Evolutionary conservation across 495 filamentous ascomycete species (phyloP).

Genomic region (Penicillium canariense): DNA sequence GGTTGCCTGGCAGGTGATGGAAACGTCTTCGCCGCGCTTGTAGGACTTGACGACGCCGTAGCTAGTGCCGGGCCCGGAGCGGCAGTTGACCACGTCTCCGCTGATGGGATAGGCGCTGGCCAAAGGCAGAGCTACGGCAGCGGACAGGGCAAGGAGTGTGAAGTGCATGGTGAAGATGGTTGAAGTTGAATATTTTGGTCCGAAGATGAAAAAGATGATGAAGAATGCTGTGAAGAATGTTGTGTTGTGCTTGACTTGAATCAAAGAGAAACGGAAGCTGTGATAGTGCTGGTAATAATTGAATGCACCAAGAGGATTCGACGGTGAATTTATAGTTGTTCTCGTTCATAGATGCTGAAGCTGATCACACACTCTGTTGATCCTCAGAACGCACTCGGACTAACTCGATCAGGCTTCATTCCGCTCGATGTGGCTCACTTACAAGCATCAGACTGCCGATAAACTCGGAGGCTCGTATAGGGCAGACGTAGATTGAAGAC

Average conservation of each 20-base stretch:
- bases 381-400: background rate
- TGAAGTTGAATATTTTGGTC: background rate
- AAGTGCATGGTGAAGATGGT: slow-evolving; percentile 10
- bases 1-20: slow-evolving; percentile 12
- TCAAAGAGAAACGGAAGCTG: background rate
- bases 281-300: background rate
- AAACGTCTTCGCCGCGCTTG: slow-evolving; percentile 11
- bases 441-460: background rate
- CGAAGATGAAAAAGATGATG: background rate
- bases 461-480: background rate
- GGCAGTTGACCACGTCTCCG: slow-evolving; percentile 12
- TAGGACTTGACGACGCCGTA: slow-evolving; percentile 12
- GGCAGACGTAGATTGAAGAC: background rate
- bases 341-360: background rate
- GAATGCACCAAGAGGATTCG: background rate
- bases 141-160: slow-evolving; percentile 8
- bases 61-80: slow-evolving; percentile 18
- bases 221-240: background rate
- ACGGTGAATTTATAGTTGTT: background rate
- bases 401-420: slow-evolving; percentile 4
- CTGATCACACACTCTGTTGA: background rate
- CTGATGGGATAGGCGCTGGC: slow-evolving; percentile 19
- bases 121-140: slow-evolving; percentile 5
- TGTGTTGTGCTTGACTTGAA: background rate
- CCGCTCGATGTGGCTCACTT: background rate